phyloP scores from a whole-genome alignment of 345 rosid genomes.

The Murraya koenigii region DNA sequence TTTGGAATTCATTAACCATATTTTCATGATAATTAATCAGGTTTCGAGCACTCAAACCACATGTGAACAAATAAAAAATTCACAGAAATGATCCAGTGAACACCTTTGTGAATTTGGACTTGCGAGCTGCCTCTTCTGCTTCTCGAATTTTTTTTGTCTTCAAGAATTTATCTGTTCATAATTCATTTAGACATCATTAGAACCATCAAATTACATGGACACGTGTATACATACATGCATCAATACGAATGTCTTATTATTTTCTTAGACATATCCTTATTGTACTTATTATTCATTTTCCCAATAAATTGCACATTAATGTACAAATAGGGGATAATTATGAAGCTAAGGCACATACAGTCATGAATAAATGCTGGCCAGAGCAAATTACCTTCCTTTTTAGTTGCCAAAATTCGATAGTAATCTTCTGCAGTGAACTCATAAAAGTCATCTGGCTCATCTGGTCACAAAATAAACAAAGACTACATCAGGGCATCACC shows the following conservation, averaged over 20 bases:
- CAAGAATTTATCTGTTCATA: conserved; percentile 55
- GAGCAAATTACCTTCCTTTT: conserved; percentile 55
- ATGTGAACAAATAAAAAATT: background rate
- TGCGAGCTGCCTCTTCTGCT: conserved; percentile 83
- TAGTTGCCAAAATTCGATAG: conserved; percentile 47
- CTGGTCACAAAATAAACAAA: conserved; percentile 31
- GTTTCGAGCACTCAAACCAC: background rate
- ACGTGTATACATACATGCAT: background rate
- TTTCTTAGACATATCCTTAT: no score
- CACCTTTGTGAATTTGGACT: conserved; percentile 75
- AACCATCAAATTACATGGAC: background rate
- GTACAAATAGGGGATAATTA: background rate
- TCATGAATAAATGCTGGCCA: background rate
- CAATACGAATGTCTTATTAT: background rate
- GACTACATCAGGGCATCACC: background rate
- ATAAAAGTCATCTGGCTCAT: conserved; percentile 77
- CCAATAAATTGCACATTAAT: background rate
- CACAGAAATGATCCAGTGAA: background rate
- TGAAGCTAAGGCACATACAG: background rate
- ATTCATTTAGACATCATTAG: background rate
- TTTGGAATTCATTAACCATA: background rate
- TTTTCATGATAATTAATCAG: background rate
- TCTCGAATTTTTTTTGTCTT: conserved; percentile 84
- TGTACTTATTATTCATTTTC: background rate
- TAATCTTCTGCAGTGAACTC: conserved; percentile 87